These are phyloP conservation scores for Heterobasidion occidentale DNA, from an alignment of 1,284 basidiomycete species.

Conservation along the genomic window DNA sequence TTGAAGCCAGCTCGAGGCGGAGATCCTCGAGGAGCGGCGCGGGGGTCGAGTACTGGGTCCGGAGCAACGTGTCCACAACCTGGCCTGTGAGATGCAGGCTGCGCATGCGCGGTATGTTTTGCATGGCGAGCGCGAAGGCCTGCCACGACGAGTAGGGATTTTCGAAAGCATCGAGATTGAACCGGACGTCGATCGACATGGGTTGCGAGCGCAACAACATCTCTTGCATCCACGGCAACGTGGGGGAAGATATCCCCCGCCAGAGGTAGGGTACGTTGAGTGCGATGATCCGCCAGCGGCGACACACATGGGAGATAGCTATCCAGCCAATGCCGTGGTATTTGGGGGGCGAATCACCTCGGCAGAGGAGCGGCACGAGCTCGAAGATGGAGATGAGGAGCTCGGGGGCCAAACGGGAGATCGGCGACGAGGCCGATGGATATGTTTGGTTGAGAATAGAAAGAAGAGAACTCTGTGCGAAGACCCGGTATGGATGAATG, in stretches of 20 bases:
- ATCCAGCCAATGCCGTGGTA: neutral
- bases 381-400: neutral
- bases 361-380: neutral
- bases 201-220: neutral
- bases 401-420: neutral
- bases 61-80: no score
- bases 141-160: no score
- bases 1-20: no score
- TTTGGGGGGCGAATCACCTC: neutral
- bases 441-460: no score
- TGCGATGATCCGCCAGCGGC: neutral
- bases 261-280: neutral
- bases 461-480: no score
- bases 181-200: neutral
- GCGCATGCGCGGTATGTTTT: no score
- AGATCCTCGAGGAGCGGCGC: no score
- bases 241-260: neutral
- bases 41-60: no score
- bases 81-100: no score
- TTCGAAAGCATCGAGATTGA: no score
- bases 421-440: neutral
- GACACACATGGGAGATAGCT: neutral
- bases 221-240: neutral
- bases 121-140: no score
- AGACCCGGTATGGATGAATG: no score